phyloP scores from a whole-genome alignment of 805 yeast genomes.

The Candida morakotiae region DNA sequence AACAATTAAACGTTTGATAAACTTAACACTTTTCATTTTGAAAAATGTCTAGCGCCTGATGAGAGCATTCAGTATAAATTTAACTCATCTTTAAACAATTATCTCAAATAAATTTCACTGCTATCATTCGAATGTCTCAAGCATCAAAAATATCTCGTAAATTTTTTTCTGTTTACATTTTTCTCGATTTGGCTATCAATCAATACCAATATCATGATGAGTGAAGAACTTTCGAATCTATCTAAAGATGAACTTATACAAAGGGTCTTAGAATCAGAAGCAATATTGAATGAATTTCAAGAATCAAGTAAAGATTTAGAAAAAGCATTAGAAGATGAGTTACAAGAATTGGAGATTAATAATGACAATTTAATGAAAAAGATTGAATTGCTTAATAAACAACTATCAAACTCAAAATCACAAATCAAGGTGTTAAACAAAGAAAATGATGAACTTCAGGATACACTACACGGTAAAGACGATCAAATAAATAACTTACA shows the following conservation, averaged over 20 bases:
- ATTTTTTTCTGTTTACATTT: conserved; percentile 3
- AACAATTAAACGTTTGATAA: too few species aligned
- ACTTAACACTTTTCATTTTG: too few species aligned
- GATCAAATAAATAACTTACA: conserved; percentile 18
- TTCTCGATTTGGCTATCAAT: too few species aligned
- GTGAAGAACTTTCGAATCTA: neutral
- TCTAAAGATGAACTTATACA: conserved; percentile 9
- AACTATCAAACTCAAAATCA: neutral
- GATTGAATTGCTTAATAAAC: neutral
- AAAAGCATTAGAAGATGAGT: conserved; percentile 41
- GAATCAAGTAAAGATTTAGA: conserved; percentile 42
- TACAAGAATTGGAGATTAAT: conserved; percentile 27
- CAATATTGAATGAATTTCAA: conserved; percentile 38
- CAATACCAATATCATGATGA: neutral
- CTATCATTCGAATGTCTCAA: too few species aligned
- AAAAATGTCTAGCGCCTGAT: too few species aligned
- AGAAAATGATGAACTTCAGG: conserved; percentile 16
- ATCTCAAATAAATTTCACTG: too few species aligned
- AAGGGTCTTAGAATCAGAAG: conserved; percentile 30
- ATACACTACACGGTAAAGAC: conserved; percentile 18
- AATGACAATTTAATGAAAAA: conserved; percentile 1
- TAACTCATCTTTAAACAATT: too few species aligned
- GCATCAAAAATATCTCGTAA: too few species aligned
- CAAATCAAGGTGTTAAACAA: conserved; percentile 11
- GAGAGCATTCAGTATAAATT: too few species aligned